phyloP scores from a whole-genome alignment of 179 eudicot genomes.

The Camellia oleifera region DNA sequence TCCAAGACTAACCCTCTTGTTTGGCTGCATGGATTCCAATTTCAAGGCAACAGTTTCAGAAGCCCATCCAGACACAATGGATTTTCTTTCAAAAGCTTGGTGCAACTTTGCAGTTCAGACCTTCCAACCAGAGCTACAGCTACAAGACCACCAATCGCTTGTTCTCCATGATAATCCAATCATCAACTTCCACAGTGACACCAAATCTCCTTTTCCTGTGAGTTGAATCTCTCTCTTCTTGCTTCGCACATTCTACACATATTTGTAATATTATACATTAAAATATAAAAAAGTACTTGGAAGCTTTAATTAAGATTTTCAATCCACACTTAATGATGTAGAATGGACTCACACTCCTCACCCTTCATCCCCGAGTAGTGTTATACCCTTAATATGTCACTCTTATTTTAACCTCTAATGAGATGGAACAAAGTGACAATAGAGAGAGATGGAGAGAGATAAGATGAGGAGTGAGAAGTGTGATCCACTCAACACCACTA shows the following conservation, averaged over 20 bases:
- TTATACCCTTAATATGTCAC: no score
- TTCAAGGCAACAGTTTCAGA: conserved; percentile 52
- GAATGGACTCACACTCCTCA: no score
- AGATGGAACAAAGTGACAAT: no score
- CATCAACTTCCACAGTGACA: conserved; percentile 24
- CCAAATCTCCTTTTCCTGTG: conserved; percentile 29
- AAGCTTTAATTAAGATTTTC: no score
- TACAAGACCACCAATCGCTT: conserved; percentile 20
- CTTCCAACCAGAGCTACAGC: conserved; percentile 46
- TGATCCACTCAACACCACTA: no score
- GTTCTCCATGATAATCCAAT: conserved; percentile 34
- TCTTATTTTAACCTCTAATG: no score
- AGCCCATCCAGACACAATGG: conserved; percentile 93
- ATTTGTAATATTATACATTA: neutral
- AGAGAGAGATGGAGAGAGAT: no score
- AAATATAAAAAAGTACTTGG: no score
- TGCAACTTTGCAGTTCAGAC: conserved; percentile 89
- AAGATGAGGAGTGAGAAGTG: no score
- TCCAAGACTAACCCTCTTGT: neutral
- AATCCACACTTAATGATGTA: no score
- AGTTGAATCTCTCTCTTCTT: conserved; percentile 7
- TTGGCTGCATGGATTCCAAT: conserved; percentile 42
- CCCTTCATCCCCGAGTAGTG: no score
- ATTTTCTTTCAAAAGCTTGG: conserved; percentile 84
- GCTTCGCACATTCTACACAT: neutral